These are phyloP conservation scores for Chalaropsis thielavioides DNA, from an alignment of 2,329 filamentous ascomycete genomes.

Conservation along the genomic window DNA sequence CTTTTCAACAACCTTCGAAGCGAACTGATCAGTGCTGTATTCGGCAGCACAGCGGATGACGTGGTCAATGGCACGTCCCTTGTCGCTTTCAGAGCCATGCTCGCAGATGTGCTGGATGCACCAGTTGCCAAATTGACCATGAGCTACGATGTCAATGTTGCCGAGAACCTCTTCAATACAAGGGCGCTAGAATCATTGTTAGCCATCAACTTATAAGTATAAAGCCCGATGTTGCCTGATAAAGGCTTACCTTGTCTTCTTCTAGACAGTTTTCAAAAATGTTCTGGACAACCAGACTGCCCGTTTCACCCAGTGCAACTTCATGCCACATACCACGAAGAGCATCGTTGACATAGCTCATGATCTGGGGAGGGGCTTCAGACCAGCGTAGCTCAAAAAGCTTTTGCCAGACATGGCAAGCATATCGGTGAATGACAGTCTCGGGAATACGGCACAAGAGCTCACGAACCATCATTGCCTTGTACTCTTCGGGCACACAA, in stretches of 20 bases:
- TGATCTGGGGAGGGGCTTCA: slow-evolving; percentile 88
- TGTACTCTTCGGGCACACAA: slow-evolving; percentile 92
- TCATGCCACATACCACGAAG: slow-evolving; percentile 97
- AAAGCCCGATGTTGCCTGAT: not conserved
- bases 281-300: slow-evolving; percentile 95
- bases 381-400: slow-evolving; percentile 95
- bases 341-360: slow-evolving; percentile 95
- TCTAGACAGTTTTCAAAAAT: slow-evolving; percentile 99
- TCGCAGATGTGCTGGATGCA: slow-evolving; percentile 99
- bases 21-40: slow-evolving; percentile 98
- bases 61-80: slow-evolving; percentile 85
- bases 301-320: slow-evolving; percentile 90
- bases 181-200: slow-evolving; percentile 50
- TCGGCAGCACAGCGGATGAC: slow-evolving; percentile 86
- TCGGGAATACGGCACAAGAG: slow-evolving; percentile 88
- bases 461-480: slow-evolving; percentile 97
- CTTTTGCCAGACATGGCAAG: slow-evolving; percentile 99
- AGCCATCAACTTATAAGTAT: slow-evolving; percentile 11
- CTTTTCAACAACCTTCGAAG: slow-evolving; percentile 97
- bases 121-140: slow-evolving; percentile 98
- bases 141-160: slow-evolving; percentile 91
- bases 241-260: slow-evolving; percentile 69
- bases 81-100: slow-evolving; percentile 80
- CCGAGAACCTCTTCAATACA: slow-evolving; percentile 92
- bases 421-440: slow-evolving; percentile 96